Base-by-base conservation (phyloP, 805 yeast species). In the Lachancea quebecensis region DNA sequence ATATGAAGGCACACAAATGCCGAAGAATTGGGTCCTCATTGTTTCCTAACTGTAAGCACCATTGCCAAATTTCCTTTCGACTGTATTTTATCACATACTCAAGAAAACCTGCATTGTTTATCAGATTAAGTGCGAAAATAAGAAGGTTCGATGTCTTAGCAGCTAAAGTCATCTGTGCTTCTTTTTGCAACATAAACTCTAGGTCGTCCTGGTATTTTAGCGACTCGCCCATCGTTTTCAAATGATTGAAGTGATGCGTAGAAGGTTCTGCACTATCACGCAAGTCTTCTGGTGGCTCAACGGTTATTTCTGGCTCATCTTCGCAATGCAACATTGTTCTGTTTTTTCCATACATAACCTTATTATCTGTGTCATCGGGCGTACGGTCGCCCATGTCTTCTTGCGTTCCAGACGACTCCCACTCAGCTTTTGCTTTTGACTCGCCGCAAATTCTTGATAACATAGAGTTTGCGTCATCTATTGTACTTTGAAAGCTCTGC, bases 151-250 rank as follows among this genome's bases (percentile, higher is more conserved):
- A 51, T n/a, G 49, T 46, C 10, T 49, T 46, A 9, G 42, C 18
- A 1, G 14, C 15, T 7, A 32, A 8, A n/a, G 35, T 18, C 12
- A 35, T 18, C 12, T 45, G 33, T 29, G 44, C 17, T 9, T 25
- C 37, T 8, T 33, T 42, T 4, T 55, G 41, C 12, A 34, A 5
- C 5, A 69, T 41, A 43, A 67, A 68, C n/a, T 58, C 67, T 30
- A 64, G 47, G 29, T 70, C 72, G 41, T 69, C 70, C 36, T 54
- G 54, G 38, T 52, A 62, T 43, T 65, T 63, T 2, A 65, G 47
- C 12, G 56, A 55, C 18, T 59, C 58, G 2, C 77, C 77, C 45
- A 60, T 54, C 29, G 55, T 56, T 42, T 51, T 58, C 39, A 62
- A 44, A 42, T 60, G 65, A 39, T 57, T 57, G 38, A 51, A 57